Evolutionary conservation across 2,329 filamentous ascomycete species (phyloP).

Genomic region (Fusarium staphyleae): DNA sequence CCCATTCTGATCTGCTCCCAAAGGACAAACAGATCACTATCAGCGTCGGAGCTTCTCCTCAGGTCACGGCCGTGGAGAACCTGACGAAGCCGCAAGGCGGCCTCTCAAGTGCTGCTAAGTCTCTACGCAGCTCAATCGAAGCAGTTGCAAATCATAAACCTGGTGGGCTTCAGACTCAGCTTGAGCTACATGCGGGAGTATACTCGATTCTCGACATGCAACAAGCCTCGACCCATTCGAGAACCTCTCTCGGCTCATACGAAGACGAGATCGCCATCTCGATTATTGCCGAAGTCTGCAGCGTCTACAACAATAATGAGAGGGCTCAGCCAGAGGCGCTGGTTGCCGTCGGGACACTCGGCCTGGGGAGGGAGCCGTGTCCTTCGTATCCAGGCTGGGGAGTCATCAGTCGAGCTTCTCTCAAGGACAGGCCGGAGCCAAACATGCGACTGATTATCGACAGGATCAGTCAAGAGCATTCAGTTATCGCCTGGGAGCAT

Average conservation of each 20-base stretch:
- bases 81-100: neutral
- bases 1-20: slow-evolving; percentile 20
- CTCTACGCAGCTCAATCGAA: slow-evolving; percentile 9
- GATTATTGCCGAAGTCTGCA: slow-evolving; percentile 67
- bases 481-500: slow-evolving; percentile 60
- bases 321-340: slow-evolving; percentile 57
- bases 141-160: neutral
- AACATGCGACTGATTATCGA: slow-evolving; percentile 58
- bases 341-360: slow-evolving; percentile 64
- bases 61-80: slow-evolving; percentile 43
- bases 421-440: neutral
- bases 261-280: slow-evolving; percentile 61
- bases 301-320: slow-evolving; percentile 58
- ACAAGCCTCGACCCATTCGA: slow-evolving; percentile 64
- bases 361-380: slow-evolving; percentile 68
- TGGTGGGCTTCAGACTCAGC: slow-evolving; percentile 22
- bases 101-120: neutral
- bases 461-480: slow-evolving; percentile 71
- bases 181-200: slow-evolving; percentile 71
- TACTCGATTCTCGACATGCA: slow-evolving; percentile 71
- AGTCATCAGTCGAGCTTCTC: slow-evolving; percentile 53
- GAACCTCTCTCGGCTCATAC: slow-evolving; percentile 33
- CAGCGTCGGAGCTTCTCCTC: slow-evolving; percentile 46
- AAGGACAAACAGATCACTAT: slow-evolving; percentile 33
- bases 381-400: slow-evolving; percentile 67